Conservation (phyloP, 2,329 filamentous ascomycete species). For the Diplodia scrobiculata region DNA sequence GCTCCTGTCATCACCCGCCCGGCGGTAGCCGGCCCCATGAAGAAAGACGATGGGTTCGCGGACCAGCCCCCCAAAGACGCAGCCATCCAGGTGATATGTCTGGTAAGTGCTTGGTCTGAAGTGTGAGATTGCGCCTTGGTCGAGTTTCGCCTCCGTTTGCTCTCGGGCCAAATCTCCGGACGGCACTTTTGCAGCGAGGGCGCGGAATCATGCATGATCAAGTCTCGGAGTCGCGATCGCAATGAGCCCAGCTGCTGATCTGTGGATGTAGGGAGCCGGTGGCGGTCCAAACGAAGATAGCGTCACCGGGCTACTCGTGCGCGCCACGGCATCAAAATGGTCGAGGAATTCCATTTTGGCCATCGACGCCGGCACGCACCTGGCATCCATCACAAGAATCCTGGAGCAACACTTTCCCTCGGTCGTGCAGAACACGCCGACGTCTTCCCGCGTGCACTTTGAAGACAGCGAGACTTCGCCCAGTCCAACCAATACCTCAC, state of each 20-base stretch:
- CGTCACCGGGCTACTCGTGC: constrained; percentile 84
- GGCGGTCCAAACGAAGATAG: constrained; percentile 90
- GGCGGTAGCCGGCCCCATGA: constrained; percentile 43
- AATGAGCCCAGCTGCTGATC: constrained; percentile 26
- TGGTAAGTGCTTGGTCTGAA: constrained; percentile 41
- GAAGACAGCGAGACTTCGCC: constrained; percentile 21
- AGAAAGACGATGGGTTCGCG: constrained; percentile 42
- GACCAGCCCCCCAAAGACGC: constrained; percentile 43
- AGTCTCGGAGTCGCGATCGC: constrained; percentile 11
- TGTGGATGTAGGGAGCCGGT: constrained; percentile 68
- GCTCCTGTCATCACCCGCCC: constrained; percentile 15
- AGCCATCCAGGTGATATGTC: constrained; percentile 54
- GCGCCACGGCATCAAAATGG: constrained; percentile 79
- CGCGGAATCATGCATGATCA: constrained; percentile 15
- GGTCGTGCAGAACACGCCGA: constrained; percentile 36
- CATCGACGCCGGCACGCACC: constrained; percentile 90
- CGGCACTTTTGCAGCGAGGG: constrained; percentile 1
- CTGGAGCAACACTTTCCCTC: constrained; percentile 61
- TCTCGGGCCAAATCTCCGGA: constrained; percentile 1
- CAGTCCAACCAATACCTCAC: constrained; percentile 26
- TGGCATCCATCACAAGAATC: constrained; percentile 80
- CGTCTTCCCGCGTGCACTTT: constrained; percentile 14
- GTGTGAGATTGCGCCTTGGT: constrained; percentile 4
- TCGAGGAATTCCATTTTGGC: constrained; percentile 78
- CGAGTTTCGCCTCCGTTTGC: constrained; percentile 3